These are phyloP conservation scores for Aspergillus hortae DNA, from an alignment of 2,329 filamentous ascomycete genomes.

Conservation along the genomic window DNA sequence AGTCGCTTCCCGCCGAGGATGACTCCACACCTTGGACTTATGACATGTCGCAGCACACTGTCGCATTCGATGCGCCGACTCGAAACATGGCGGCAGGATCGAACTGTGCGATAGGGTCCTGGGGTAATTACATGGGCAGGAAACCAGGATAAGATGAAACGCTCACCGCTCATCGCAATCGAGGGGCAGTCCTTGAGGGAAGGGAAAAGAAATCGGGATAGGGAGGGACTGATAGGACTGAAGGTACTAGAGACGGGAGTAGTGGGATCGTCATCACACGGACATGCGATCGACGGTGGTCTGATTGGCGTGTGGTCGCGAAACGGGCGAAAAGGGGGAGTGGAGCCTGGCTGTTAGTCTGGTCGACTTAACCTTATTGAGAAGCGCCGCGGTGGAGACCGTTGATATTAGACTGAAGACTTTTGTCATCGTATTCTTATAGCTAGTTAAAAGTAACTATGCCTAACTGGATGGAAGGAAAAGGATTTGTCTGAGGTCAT, in stretches of 20 bases:
- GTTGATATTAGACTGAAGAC: neutral
- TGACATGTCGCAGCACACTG: neutral
- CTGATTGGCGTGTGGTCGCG: neutral
- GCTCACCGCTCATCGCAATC: neutral
- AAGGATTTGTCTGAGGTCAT: neutral
- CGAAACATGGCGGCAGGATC: no score
- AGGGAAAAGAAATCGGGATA: neutral
- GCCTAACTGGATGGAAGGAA: neutral
- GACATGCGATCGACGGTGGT: neutral
- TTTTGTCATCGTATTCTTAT: neutral
- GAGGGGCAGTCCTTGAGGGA: neutral
- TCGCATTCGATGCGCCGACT: no score
- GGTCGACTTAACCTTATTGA: neutral
- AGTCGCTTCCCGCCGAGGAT: neutral
- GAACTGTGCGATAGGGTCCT: no score
- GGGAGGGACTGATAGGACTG: neutral
- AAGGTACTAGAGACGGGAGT: neutral
- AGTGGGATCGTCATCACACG: neutral
- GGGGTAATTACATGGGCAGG: neutral
- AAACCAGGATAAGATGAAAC: neutral
- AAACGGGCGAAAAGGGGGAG: neutral
- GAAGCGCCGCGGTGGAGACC: neutral
- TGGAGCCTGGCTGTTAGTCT: neutral
- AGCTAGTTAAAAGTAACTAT: neutral
- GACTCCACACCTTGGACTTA: neutral